Base-by-base conservation (phyloP, 1,284 basidiomycete genomes). In the Leccinum subrobustum region DNA sequence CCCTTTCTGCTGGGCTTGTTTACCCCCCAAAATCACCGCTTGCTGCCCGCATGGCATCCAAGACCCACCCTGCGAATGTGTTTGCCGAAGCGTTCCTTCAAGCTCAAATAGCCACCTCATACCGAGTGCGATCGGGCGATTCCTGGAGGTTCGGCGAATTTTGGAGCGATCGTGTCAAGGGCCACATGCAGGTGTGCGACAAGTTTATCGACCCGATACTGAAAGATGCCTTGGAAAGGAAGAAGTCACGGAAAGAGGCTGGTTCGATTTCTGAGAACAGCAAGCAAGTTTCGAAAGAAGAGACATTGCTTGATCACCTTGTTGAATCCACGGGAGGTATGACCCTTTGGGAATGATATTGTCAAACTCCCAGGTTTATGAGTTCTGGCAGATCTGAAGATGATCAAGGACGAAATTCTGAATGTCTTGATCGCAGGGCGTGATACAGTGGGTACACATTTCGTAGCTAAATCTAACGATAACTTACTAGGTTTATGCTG, bases 401-500 rank as follows among this genome's bases (percentile, higher is more conserved):
- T 81, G 25, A 68, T 83, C 29, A 75, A 72, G 59, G 81, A 84
- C 57, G 81, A 83, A 66, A 78, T 79, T 16, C 67, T 83, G 54
- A 83, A 82, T 57, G 75, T 83, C 16, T 69, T 81, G 55, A 76
- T 82, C 18, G 81, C 82, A 4, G 81, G 79, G 4, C 73, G 83
- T 12, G 81, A 83, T 63, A 82, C 82, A 4, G 82, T 80, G 56
- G 58, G 76, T 57, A 14, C 4, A 9, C 8, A 9, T 57, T 56
- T 47, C 9, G 1, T 29, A 14, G 0, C 6, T 37, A 12, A 35
- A 53, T 53, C 1, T 3, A 50, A 7, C 0, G 5, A 27, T 27
- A 29, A 9, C 18, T 18, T n/a, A 50, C 7, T 50, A 14, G 3
- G 7, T 52, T 52, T 7, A 23, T 20, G 29, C 6, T 31, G 27